Percentiles rank a stretch among this genome's conserved stretches.
These are phyloP conservation scores for Piper longum DNA, from an alignment of 164 flowering plant genomes.

Conservation along the genomic window DNA sequence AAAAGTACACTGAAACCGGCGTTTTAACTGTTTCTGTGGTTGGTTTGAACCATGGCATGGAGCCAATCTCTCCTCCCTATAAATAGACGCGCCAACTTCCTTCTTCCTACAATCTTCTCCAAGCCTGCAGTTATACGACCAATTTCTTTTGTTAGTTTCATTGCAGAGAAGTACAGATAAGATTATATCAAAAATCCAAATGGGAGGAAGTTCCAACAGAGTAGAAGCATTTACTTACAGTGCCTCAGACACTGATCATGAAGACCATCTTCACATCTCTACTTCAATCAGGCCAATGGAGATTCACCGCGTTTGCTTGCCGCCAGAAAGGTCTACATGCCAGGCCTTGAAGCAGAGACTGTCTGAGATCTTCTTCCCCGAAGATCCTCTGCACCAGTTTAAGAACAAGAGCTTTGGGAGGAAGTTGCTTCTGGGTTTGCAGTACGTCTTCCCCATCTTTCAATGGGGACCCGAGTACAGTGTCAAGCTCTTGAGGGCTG, in stretches of 20 bases:
- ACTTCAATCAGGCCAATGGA: conserved; percentile 12
- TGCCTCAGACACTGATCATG: conserved; percentile 10
- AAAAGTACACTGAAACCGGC: no score
- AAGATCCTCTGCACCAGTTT: conserved; percentile 65
- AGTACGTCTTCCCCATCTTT: conserved; percentile 65
- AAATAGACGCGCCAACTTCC: background rate
- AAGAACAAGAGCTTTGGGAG: conserved; percentile 36
- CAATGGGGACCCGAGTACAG: conserved; percentile 43
- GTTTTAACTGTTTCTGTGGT: no score
- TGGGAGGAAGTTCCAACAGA: conserved; percentile 43
- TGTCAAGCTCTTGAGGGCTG: conserved; percentile 26
- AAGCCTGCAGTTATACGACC: background rate
- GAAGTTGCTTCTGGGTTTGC: conserved; percentile 44
- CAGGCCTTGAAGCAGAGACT: conserved; percentile 45
- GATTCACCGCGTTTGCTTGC: conserved; percentile 52
- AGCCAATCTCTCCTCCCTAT: background rate
- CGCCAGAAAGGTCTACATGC: conserved; percentile 37
- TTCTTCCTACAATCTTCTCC: background rate
- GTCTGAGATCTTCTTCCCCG: conserved; percentile 82
- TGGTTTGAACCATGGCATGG: background rate
- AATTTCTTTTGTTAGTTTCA: background rate
- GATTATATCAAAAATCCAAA: conserved; percentile 3
- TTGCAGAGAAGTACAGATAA: background rate
- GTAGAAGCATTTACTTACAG: conserved; percentile 20
- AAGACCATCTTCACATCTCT: conserved; percentile 11